Evolutionary conservation across 441 rosid species (phyloP), one percentile per base, ranked within the genome.

Genomic region (Lepidium campestre): DNA sequence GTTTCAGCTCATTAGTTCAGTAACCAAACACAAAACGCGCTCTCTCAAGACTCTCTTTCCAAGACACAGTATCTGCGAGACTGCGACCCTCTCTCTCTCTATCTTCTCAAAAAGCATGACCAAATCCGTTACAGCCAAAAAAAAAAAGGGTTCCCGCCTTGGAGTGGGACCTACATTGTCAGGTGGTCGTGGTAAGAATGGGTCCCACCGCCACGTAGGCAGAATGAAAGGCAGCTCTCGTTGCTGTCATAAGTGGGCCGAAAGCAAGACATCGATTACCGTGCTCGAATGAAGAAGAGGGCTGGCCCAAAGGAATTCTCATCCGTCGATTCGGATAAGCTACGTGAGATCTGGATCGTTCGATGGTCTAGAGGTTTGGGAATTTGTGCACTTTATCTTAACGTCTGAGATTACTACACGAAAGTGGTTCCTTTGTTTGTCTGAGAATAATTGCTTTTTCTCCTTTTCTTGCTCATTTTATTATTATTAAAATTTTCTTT

Each of bases 161-260:
- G 29, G 54, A 58, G 44, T 53, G 66, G 75, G 67, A 9, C 62
- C 76, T 57, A 36, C 35, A 60, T 5, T 48, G 70, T 62, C 74
- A 48, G 73, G 10, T 34, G 69, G 68, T 67, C 72, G 31, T 54
- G 75, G 46, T 44, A 57, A 50, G 2, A 7, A 49, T 7, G 52
- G 86, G 83, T 68, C 67, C 85, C 67, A 53, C 0, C 0, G 80
- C 73, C 89, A 85, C 80, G 86, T 75, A 50, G 63, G 75, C 49
- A 29, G 29, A 64, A 56, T 37, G 69, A 34, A 58, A 59, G 67
- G 44, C 25, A 12, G 67, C 75, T 67, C 63, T 35, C 60, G 83
- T 85, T 82, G 71, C 81, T 54, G 53, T 84, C 91, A 76, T 83
- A 78, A 79, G 64, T 67, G 85, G 79, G 79, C 90, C 85, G 82